Evolutionary conservation across 257 asterid genomes (phyloP).

Genomic region (Apocynum venetum): DNA sequence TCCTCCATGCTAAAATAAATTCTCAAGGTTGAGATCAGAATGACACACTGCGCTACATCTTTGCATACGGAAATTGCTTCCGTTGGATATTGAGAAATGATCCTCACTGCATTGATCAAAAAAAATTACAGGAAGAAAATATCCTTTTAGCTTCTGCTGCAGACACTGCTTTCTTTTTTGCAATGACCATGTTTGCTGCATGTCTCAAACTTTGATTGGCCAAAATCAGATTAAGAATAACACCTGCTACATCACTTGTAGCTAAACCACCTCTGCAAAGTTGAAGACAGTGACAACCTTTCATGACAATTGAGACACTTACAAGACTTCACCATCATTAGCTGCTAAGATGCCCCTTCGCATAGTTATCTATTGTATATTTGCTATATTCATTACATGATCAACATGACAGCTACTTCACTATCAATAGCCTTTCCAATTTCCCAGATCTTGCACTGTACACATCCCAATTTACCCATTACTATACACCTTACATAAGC

Average conservation of each 20-base stretch:
- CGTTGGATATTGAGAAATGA: conserved; percentile 72
- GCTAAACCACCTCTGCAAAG: conserved; percentile 81
- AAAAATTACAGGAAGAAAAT: conserved; percentile 86
- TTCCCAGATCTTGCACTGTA: conserved; percentile 28
- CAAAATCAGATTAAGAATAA: conserved; percentile 68
- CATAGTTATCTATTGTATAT: conserved; percentile 61
- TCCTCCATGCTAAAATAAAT: conserved; percentile 59
- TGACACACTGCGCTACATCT: conserved; percentile 62
- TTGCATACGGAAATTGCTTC: conserved; percentile 64
- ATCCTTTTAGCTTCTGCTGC: conserved; percentile 77
- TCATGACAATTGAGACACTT: conserved; percentile 84
- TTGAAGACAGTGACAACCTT: conserved; percentile 94
- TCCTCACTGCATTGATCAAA: conserved; percentile 87
- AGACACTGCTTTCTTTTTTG: conserved; percentile 47
- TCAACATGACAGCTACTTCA: conserved; percentile 44
- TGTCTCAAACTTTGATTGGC: conserved; percentile 64
- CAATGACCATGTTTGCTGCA: conserved; percentile 76
- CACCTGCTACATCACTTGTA: conserved; percentile 52
- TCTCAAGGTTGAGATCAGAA: conserved; percentile 64
- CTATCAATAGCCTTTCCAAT: conserved; percentile 29
- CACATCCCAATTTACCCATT: conserved; percentile 66
- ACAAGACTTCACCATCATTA: conserved; percentile 85
- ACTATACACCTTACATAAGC: conserved; percentile 76
- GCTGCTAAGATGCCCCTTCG: conserved; percentile 87
- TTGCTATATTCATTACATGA: conserved; percentile 50